These are phyloP conservation scores for Aurinia saxatilis DNA, from an alignment of 345 rosid species.

Conservation along the genomic window DNA sequence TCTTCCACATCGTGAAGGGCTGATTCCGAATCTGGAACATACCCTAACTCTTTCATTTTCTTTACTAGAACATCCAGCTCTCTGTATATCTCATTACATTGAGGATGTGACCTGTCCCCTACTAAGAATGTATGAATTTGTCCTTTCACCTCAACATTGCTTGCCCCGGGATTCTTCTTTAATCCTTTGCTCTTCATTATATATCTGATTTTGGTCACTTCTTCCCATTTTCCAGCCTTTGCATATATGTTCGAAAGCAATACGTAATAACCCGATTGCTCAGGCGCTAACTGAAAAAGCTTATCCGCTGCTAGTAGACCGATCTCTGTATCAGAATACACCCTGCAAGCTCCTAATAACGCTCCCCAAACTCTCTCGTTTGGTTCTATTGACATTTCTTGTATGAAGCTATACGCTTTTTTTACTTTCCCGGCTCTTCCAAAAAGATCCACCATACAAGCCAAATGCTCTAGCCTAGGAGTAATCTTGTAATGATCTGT, in stretches of 20 bases:
- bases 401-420: constrained; percentile 50
- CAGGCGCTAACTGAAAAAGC: constrained; percentile 50
- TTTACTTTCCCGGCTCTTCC: constrained; percentile 61
- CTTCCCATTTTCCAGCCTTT: constrained; percentile 72
- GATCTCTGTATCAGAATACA: constrained; percentile 45
- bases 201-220: constrained; percentile 44
- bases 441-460: constrained; percentile 71
- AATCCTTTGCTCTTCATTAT: constrained; percentile 55
- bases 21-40: constrained; percentile 51
- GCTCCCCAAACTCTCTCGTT: constrained; percentile 78
- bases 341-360: constrained; percentile 54
- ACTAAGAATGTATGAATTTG: constrained; percentile 53
- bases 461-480: constrained; percentile 62
- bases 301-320: constrained; percentile 68
- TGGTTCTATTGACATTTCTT: constrained; percentile 51
- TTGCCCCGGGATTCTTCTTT: constrained; percentile 54
- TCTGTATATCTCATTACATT: constrained; percentile 37
- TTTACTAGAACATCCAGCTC: constrained; percentile 45
- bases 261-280: constrained; percentile 62
- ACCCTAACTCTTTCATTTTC: constrained; percentile 65
- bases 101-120: constrained; percentile 52
- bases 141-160: constrained; percentile 53
- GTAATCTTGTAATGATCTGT: constrained; percentile 34
- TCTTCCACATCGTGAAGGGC: constrained; percentile 81
- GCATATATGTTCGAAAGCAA: constrained; percentile 74